Evolutionary conservation across 768 basidiomycete genomes (phyloP).

Genomic region (Boletus subparvulus): DNA sequence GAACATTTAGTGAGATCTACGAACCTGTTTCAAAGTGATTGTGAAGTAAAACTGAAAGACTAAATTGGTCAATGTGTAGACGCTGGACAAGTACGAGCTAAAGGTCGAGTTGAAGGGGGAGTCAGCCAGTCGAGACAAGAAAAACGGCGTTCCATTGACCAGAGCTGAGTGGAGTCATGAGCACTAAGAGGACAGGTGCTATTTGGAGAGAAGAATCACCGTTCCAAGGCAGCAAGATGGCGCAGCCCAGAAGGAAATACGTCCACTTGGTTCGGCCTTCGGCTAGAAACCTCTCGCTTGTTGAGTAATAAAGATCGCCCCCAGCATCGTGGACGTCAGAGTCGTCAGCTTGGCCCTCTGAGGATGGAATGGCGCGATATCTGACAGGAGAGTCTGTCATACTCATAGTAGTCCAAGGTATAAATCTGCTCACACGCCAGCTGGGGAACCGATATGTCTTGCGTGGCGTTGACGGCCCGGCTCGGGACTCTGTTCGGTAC

Average conservation of each 20-base stretch:
- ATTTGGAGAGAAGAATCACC: constrained; percentile 46
- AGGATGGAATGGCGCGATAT: constrained; percentile 24
- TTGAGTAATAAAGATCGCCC: constrained; percentile 17
- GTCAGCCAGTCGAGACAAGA: constrained; percentile 64
- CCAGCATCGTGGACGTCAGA: not conserved
- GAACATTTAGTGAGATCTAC: constrained; percentile 19
- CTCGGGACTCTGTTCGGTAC: too few species aligned
- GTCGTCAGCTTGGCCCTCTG: constrained; percentile 9
- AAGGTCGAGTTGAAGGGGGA: constrained; percentile 61
- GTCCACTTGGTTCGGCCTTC: constrained; percentile 57
- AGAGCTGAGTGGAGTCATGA: constrained; percentile 50
- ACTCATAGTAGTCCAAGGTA: not conserved
- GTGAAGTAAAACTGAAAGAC: constrained; percentile 75
- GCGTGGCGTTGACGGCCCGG: too few species aligned
- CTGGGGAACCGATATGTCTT: too few species aligned
- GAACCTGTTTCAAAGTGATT: constrained; percentile 61
- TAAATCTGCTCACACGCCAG: too few species aligned
- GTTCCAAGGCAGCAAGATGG: constrained; percentile 86
- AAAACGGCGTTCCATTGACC: constrained; percentile 84
- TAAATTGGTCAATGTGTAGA: constrained; percentile 64
- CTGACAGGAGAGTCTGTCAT: constrained; percentile 11
- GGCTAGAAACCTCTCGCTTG: constrained; percentile 26
- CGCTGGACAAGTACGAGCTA: constrained; percentile 62
- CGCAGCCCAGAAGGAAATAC: constrained; percentile 73
- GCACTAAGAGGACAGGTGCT: not conserved